phyloP scores from a whole-genome alignment of 768 basidiomycete genomes.

The Leccinum subtestaceum region DNA sequence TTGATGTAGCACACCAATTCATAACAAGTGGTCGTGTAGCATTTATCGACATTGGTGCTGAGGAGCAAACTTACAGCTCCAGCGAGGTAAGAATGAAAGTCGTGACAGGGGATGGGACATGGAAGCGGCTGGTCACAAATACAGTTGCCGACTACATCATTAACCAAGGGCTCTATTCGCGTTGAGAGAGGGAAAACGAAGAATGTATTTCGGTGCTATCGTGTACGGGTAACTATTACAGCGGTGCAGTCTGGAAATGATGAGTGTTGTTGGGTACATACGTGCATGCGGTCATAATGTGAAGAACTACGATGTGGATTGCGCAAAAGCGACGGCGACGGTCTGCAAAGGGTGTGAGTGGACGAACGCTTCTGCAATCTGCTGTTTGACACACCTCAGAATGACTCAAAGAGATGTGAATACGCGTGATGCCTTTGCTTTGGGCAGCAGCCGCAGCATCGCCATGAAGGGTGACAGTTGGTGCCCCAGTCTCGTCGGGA shows the following conservation, averaged over 20 bases:
- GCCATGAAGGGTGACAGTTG: slow-evolving; percentile 72
- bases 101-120: slow-evolving; percentile 29
- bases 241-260: background rate
- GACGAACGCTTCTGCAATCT: background rate
- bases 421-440: slow-evolving; percentile 65
- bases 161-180: slow-evolving; percentile 44
- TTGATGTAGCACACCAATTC: slow-evolving; percentile 46
- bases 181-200: background rate
- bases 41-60: slow-evolving; percentile 60
- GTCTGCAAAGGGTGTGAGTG: slow-evolving; percentile 44
- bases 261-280: slow-evolving; percentile 2
- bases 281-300: background rate
- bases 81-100: slow-evolving; percentile 52
- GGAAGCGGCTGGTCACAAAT: slow-evolving; percentile 47
- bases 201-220: slow-evolving; percentile 14
- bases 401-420: slow-evolving; percentile 88
- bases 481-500: slow-evolving; percentile 73
- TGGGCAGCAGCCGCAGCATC: slow-evolving; percentile 75
- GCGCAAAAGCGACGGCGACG: slow-evolving; percentile 85
- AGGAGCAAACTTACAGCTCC: slow-evolving; percentile 62
- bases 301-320: slow-evolving; percentile 44
- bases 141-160: slow-evolving; percentile 52
- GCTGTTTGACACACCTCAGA: slow-evolving; percentile 67
- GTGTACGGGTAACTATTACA: slow-evolving; percentile 4
- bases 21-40: slow-evolving; percentile 49